A percentile compares a stretch with the other conserved stretches of the same genome.
Conservation (phyloP, 2,329 filamentous ascomycete species). For the Sclerotinia sclerotiorum region DNA sequence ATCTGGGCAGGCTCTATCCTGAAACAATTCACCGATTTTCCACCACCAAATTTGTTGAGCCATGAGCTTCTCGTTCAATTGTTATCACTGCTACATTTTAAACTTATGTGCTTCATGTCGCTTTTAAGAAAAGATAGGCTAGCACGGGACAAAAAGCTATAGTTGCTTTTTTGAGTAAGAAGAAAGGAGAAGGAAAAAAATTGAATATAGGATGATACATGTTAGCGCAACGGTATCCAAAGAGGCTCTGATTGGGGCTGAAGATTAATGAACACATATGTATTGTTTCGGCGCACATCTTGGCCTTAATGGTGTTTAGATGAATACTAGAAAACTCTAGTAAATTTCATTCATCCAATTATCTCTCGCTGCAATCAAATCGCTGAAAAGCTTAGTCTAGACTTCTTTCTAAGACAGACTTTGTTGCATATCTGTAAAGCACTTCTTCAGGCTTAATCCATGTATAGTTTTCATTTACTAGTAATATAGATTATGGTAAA, state of each 20-base stretch:
- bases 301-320: background rate
- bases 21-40: too few relatives aligned
- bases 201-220: fast-evolving
- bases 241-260: too few relatives aligned
- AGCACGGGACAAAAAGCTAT: background rate
- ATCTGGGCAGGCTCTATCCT: background rate
- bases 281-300: background rate
- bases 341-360: background rate
- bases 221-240: background rate
- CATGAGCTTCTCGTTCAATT: background rate
- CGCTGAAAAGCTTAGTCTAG: background rate
- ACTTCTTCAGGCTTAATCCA: background rate
- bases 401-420: background rate
- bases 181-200: background rate
- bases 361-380: background rate
- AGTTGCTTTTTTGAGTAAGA: background rate
- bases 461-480: too few relatives aligned
- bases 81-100: background rate
- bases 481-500: too few relatives aligned
- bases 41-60: too few relatives aligned
- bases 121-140: background rate
- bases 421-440: background rate
- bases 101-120: background rate
- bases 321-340: background rate
- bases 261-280: background rate